Evolutionary conservation across 179 eudicot genomes (phyloP), one percentile per base, ranked within the genome.

Genomic region (Heliamphora pulchella): DNA sequence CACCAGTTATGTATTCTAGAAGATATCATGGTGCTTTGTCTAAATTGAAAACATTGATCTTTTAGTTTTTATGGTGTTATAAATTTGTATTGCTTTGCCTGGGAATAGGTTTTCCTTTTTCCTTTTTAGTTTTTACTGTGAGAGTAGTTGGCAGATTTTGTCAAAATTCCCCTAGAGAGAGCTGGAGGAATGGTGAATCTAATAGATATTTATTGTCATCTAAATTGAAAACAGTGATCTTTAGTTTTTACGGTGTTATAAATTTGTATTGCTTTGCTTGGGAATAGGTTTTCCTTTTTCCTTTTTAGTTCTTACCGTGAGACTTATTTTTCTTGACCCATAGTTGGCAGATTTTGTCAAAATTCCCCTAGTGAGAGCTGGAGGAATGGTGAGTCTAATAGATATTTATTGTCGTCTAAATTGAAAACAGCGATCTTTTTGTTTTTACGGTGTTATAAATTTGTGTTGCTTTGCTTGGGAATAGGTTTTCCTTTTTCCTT

Each of bases 321-420:
- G 15, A 44, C 43, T 62, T 57, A 9, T 74, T 82, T 79, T 70
- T 62, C 67, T 81, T 75, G 75, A 68, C 82, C 86, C 86, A 86
- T 88, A 95, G 98, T 87, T 95, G 88, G 98, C 97, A 91, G 98
- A 95, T 89, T 95, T 95, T 87, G 95, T 92, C 78, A 95, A 87
- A 87, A 87, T 89, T 81, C 97, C 98, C 50, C 80, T 95, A 78
- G 97, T 93, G 89, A 91, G 90, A 86, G 93, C 97, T 83, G 98
- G 98, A 73, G 98, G 98, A 85, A 91, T 91, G 91, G 85, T 4
- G 4, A 57, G 14, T 5, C n/a, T 3, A 1, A 57, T 10, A 57
- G 17, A 57, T n/a, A 11, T 57, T n/a, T 57, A 39, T 9, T 22
- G 41, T 64, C 43, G 11, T 43, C 4, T n/a, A 20, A 31, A 63